Base-by-base conservation (phyloP, 495 filamentous ascomycete genomes). In the Amorphotheca resinae region DNA sequence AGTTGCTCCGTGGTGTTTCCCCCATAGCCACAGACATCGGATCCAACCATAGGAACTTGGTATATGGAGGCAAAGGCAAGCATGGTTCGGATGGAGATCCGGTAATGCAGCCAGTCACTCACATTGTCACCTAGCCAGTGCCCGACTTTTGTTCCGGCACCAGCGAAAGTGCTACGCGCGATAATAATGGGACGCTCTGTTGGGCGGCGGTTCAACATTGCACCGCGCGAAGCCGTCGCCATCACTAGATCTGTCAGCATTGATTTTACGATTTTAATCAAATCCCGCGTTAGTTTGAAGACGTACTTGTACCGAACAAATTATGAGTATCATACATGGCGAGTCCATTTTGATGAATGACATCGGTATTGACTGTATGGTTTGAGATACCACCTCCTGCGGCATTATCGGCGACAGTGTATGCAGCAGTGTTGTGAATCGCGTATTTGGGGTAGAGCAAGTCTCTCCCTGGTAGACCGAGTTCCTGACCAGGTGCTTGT, bases 51-150 rank as follows among this genome's bases (percentile, higher is more conserved):
- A 22, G 84, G 84, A 2, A 93, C 60, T 55, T 93, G 85, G 70
- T 82, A 93, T 50, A 93, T 74, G 2, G 82, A 69, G 0, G 78
- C 76, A 51, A 89, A 94, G 12, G 78, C 72, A 21, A 93, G 61
- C 59, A 84, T 70, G 44, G 73, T 70, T 2, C 73, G 57, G 51
- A 94, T 86, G 14, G 73, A 77, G 20, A 67, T 62, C 3, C 77
- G 72, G 61, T 88, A 91, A 34, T 83, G 67, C 15, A 8, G 37
- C 87, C 87, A 94, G 23, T 69, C 58, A 25, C 77, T 76, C 11
- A 77, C 33, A 57, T 94, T 93, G 64, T 94, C 87, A 6, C 87
- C 87, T 0, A 89, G 75, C 87, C 87, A 94, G 52, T 94, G 80
- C 4, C 84, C 86, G 12, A 89, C 84, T 21, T 80, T 69, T 32